Conservation (phyloP, 1,284 basidiomycete species). For the Schizophyllum commune region DNA sequence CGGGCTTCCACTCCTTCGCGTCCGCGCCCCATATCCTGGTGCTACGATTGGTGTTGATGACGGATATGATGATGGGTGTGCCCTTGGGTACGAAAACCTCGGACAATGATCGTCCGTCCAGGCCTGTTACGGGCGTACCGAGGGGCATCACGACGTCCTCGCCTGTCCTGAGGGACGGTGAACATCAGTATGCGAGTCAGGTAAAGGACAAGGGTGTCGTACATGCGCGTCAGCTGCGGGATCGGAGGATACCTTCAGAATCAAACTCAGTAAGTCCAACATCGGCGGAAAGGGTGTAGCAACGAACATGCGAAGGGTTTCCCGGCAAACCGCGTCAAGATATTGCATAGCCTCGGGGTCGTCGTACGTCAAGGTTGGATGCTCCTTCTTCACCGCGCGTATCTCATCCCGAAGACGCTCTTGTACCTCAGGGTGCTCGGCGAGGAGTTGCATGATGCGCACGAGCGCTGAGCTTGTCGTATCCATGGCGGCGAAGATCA, state of each 20-base stretch:
- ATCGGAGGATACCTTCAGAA: slow-evolving; percentile 9
- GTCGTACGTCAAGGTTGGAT: slow-evolving; percentile 26
- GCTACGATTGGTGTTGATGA: slow-evolving; percentile 12
- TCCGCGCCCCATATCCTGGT: slow-evolving; percentile 14
- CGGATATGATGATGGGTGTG: slow-evolving; percentile 6
- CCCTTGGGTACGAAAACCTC: slow-evolving; percentile 6
- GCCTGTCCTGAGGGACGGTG: background rate
- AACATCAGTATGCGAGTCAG: too few relatives aligned
- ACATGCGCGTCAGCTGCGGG: background rate
- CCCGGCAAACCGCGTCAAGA: slow-evolving; percentile 31
- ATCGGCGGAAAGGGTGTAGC: slow-evolving; percentile 2
- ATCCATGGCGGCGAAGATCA: slow-evolving; percentile 31
- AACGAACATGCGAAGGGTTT: slow-evolving; percentile 25
- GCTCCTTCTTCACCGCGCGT: slow-evolving; percentile 16
- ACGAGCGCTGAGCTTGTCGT: slow-evolving; percentile 30
- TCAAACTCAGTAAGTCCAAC: background rate
- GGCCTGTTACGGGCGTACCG: slow-evolving; percentile 2
- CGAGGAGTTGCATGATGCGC: slow-evolving; percentile 28
- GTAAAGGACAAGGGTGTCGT: background rate
- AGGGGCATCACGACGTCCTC: slow-evolving; percentile 6
- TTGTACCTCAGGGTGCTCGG: slow-evolving; percentile 25
- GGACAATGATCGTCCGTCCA: slow-evolving; percentile 1
- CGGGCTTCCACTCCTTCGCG: slow-evolving; percentile 14
- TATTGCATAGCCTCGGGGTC: slow-evolving; percentile 25
- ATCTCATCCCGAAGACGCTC: slow-evolving; percentile 28